Conservation (phyloP, 768 basidiomycete species). For the Leccinum variicolor region DNA sequence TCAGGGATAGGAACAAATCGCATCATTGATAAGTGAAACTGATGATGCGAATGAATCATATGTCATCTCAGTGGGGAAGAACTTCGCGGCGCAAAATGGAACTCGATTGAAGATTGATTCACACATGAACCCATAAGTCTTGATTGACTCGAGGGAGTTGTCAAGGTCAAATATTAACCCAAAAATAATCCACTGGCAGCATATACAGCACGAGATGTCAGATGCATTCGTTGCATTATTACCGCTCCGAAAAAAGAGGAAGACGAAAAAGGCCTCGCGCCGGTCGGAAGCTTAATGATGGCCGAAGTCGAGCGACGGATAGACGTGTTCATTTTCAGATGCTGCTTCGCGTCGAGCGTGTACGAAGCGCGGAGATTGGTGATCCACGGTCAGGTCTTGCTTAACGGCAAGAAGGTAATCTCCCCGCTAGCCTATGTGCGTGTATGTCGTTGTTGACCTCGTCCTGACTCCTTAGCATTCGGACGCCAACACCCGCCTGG, state of each 20-base stretch:
- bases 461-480: constrained; percentile 65
- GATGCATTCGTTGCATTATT: too few species aligned
- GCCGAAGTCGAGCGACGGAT: constrained; percentile 90
- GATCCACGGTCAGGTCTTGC: constrained; percentile 77
- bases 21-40: too few species aligned
- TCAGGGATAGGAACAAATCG: too few species aligned
- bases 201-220: too few species aligned
- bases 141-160: too few species aligned
- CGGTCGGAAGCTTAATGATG: constrained; percentile 95
- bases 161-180: too few species aligned
- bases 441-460: constrained; percentile 29
- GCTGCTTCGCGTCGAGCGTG: constrained; percentile 83
- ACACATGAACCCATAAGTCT: too few species aligned
- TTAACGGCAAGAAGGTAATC: constrained; percentile 85
- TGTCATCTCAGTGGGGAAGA: too few species aligned
- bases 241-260: constrained; percentile 53
- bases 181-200: too few species aligned
- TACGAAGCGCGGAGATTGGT: constrained; percentile 88
- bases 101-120: too few species aligned
- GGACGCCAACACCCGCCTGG: constrained; percentile 81
- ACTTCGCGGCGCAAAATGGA: too few species aligned
- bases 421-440: constrained; percentile 19
- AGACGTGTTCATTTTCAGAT: constrained; percentile 88
- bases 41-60: too few species aligned
- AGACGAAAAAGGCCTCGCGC: constrained; percentile 65